These are phyloP conservation scores for Talaromyces trachyspermus DNA, from an alignment of 495 filamentous ascomycete species.

Conservation along the genomic window DNA sequence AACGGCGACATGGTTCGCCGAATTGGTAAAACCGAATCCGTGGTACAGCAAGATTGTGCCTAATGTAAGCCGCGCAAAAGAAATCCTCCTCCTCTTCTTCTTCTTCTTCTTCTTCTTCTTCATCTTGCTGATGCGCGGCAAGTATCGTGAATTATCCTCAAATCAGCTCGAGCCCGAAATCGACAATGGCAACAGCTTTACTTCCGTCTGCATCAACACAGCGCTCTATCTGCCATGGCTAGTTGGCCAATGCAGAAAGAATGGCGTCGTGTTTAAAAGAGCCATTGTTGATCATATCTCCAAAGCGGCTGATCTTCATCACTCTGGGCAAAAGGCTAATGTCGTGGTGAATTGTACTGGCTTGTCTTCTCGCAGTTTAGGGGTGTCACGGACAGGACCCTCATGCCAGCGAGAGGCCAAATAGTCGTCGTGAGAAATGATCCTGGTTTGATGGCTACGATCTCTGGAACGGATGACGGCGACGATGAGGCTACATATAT, in stretches of 20 bases:
- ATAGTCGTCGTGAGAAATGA: conserved; percentile 84
- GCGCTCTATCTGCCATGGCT: conserved; percentile 84
- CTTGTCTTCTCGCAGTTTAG: conserved; percentile 61
- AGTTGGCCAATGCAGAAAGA: conserved; percentile 61
- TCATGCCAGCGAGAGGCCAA: conserved; percentile 79
- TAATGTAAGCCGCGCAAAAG: conserved; percentile 38
- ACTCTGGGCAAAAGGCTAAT: conserved; percentile 54
- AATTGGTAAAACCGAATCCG: conserved; percentile 59
- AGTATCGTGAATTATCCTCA: conserved; percentile 51
- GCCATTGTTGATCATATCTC: conserved; percentile 59
- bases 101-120: no score
- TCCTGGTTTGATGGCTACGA: conserved; percentile 57
- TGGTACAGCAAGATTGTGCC: conserved; percentile 80
- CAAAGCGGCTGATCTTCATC: conserved; percentile 60
- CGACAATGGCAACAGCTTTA: conserved; percentile 65
- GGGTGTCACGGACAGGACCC: conserved; percentile 73
- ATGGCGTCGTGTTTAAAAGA: conserved; percentile 59
- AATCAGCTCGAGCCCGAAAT: conserved; percentile 51
- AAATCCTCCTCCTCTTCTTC: no score
- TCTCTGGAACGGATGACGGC: conserved; percentile 75
- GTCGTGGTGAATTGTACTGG: conserved; percentile 87
- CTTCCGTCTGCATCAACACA: conserved; percentile 85
- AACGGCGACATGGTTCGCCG: conserved; percentile 49
- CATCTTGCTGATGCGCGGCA: not conserved
- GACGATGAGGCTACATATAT: conserved; percentile 76